A percentile compares a stretch with the other conserved stretches of the same genome.
phyloP scores from a whole-genome alignment of 2,329 filamentous ascomycete species.

The Davidsoniella australis region DNA sequence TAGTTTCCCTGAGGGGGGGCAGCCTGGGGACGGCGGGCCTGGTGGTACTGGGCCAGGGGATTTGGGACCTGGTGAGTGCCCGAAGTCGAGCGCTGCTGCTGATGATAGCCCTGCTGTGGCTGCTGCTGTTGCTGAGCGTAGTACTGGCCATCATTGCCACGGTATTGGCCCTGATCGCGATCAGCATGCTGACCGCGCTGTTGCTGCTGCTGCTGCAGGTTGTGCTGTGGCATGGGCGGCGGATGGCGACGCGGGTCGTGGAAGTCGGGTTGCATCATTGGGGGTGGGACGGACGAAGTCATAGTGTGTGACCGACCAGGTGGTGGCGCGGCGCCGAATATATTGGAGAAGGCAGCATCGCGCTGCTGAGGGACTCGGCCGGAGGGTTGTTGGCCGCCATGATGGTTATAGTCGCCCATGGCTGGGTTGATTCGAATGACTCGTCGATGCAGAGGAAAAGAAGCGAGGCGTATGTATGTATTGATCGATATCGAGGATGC shows the following conservation, averaged over 20 bases:
- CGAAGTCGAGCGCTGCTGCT: conserved; percentile 34
- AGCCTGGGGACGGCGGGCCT: conserved; percentile 18
- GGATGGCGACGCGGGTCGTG: conserved; percentile 23
- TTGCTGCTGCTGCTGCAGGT: conserved; percentile 21
- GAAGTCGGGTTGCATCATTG: conserved; percentile 32
- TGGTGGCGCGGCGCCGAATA: conserved; percentile 77
- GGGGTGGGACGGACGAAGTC: conserved; percentile 55
- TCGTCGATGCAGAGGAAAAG: not conserved
- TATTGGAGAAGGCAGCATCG: conserved; percentile 90
- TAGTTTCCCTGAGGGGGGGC: conserved; percentile 27
- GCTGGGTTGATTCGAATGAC: conserved; percentile 11
- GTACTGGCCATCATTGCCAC: conserved; percentile 2
- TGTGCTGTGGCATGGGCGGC: conserved; percentile 19
- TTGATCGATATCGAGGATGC: not conserved
- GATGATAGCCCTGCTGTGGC: conserved; percentile 15
- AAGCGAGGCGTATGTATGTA: not conserved
- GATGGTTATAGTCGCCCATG: conserved; percentile 44
- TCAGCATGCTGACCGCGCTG: conserved; percentile 13
- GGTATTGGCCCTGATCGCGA: not conserved
- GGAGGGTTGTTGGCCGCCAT: conserved; percentile 27
- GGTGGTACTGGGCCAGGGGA: conserved; percentile 29
- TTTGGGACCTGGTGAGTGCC: conserved; percentile 29
- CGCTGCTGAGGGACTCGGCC: conserved; percentile 47
- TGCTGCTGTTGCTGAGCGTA: conserved; percentile 7
- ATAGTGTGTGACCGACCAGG: conserved; percentile 88